A percentile compares a stretch with the other conserved stretches of the same genome.
phyloP scores from a whole-genome alignment of 805 yeast species.

The Candida verbasci region DNA sequence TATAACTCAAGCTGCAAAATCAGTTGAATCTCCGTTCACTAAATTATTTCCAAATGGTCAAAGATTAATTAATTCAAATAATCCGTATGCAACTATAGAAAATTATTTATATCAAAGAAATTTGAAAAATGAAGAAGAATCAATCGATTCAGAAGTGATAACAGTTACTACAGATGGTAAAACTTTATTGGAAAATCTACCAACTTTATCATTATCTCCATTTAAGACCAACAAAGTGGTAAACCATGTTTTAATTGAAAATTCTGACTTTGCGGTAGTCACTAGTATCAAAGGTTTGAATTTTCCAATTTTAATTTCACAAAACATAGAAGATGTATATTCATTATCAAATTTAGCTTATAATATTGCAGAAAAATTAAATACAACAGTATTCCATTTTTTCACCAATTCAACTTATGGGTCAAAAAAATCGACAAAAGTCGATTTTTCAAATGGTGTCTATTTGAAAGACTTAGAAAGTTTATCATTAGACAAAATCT shows the following conservation, averaged over 20 bases:
- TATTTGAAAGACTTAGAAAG: slow-evolving; percentile 13
- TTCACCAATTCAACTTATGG: slow-evolving; percentile 28
- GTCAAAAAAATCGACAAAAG: slow-evolving; percentile 9
- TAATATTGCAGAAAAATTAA: slow-evolving; percentile 45
- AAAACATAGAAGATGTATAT: slow-evolving; percentile 45
- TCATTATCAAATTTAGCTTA: slow-evolving; percentile 52
- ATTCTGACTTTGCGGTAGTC: slow-evolving; percentile 63
- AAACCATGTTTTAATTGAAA: slow-evolving; percentile 55
- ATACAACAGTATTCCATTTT: slow-evolving; percentile 69
- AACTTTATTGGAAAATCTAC: slow-evolving; percentile 55
- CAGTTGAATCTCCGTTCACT: slow-evolving; percentile 32
- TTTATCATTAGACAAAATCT: slow-evolving; percentile 19
- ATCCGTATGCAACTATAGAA: slow-evolving; percentile 42
- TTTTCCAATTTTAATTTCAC: slow-evolving; percentile 64
- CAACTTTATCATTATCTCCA: slow-evolving; percentile 43
- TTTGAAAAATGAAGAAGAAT: slow-evolving; percentile 5
- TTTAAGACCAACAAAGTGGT: slow-evolving; percentile 44
- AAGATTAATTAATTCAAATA: slow-evolving; percentile 42
- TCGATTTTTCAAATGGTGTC: slow-evolving; percentile 12
- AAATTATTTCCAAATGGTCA: slow-evolving; percentile 16
- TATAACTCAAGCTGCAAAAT: slow-evolving; percentile 44
- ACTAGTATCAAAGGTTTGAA: slow-evolving; percentile 72
- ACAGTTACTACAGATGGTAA: slow-evolving; percentile 52
- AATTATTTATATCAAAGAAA: slow-evolving; percentile 4
- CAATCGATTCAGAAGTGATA: slow-evolving; percentile 18